Base-by-base conservation (phyloP, 345 rosid genomes). In the Ceriops decandra region DNA sequence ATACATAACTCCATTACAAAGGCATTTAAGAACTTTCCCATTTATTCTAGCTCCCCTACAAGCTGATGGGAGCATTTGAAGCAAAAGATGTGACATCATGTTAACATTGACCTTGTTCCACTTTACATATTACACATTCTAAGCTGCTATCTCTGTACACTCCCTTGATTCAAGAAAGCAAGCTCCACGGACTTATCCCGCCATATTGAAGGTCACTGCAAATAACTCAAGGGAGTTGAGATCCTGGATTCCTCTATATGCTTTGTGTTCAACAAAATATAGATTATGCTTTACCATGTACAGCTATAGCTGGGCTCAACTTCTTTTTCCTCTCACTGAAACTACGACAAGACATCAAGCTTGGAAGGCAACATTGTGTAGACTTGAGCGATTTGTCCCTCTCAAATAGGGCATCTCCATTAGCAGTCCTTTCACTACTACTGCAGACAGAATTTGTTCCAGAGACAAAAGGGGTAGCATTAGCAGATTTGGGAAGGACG, bases 251-350 rank as follows among this genome's bases (percentile, higher is more conserved):
- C 47, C 28, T 59, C 35, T 60, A 58, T 65, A 16, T 59, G 60
- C 74, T 59, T 9, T 22, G 30, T 32, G 21, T 19, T 30, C 0
- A 2, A 11, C 33, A 46, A 32, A 15, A 7, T 20, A 28, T 66
- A 47, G 31, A 21, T 2, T 71, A 70, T 2, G 63, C 49, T 57
- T 57, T 63, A 57, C 49, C 72, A 54, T 62, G 64, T 69, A 76
- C 75, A 47, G 79, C 58, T 52, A 71, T 33, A 7, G 72, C 68
- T 60, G 65, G 75, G 30, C 65, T 76, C 88, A 76, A 75, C 88
- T 86, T 89, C 90, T 84, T 88, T 83, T 83, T 89, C 88, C 93
- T 85, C 67, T 87, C 93, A 42, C 72, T 77, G 35, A 86, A 88
- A 80, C 80, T 77, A 49, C 85, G 74, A 72, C 86, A 80, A 1